Evolutionary conservation across 2,329 filamentous ascomycete genomes (phyloP).

Genomic region (Penicillium sp.): DNA sequence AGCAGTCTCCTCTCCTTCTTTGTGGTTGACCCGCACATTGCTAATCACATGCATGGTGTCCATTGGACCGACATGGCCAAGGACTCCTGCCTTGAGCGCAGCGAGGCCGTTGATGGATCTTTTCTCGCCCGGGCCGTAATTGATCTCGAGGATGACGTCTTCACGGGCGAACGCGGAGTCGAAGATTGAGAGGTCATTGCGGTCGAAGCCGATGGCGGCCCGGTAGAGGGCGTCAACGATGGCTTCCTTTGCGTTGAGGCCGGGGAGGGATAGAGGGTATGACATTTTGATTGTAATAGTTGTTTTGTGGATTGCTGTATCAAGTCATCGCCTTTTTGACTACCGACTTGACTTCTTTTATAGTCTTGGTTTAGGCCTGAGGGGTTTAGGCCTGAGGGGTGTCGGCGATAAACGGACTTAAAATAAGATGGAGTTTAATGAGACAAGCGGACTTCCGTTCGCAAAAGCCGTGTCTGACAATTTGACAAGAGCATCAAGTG

Average conservation of each 20-base stretch:
- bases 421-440: background rate
- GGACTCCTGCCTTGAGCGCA: constrained; percentile 2
- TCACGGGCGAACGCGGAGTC: constrained; percentile 17
- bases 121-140: background rate
- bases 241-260: constrained; percentile 24
- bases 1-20: too few relatives aligned
- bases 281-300: background rate
- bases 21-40: too few relatives aligned
- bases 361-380: too few relatives aligned
- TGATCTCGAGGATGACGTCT: background rate
- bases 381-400: background rate
- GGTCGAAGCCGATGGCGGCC: constrained; percentile 22
- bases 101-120: background rate
- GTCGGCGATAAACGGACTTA: background rate
- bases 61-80: constrained; percentile 18
- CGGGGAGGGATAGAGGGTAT: background rate
- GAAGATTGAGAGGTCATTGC: constrained; percentile 19
- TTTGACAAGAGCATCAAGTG: background rate
- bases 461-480: background rate
- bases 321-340: background rate
- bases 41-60: constrained; percentile 31
- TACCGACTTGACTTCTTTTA: background rate
- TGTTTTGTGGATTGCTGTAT: too few relatives aligned
- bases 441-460: background rate
- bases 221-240: constrained; percentile 27